Evolutionary conservation across 2,329 filamentous ascomycete genomes (phyloP).

Genomic region (Metarhizium robertsii): DNA sequence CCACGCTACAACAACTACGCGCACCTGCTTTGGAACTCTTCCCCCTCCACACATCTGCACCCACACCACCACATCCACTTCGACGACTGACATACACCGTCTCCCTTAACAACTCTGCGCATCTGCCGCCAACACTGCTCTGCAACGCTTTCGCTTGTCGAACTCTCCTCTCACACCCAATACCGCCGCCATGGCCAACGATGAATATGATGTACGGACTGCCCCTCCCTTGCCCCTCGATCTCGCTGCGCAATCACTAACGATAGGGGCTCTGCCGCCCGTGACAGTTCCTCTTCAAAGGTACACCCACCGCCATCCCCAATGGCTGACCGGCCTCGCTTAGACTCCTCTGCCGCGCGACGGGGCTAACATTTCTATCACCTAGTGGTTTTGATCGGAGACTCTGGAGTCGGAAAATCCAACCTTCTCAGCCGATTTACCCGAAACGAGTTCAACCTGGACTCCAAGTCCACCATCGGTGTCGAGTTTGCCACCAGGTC

Average conservation of each 20-base stretch:
- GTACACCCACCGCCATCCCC: slow-evolving; percentile 34
- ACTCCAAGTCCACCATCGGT: slow-evolving; percentile 99
- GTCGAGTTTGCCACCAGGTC: slow-evolving; percentile 98
- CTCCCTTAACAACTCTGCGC: not conserved
- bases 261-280: slow-evolving; percentile 15
- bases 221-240: slow-evolving; percentile 10
- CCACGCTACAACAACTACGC: not conserved
- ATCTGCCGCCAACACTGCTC: not conserved
- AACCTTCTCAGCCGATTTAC: slow-evolving; percentile 99
- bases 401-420: slow-evolving; percentile 99
- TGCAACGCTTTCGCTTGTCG: not conserved
- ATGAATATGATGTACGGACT: slow-evolving; percentile 94
- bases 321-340: slow-evolving; percentile 6
- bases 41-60: slow-evolving; percentile 6
- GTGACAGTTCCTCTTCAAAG: slow-evolving; percentile 94
- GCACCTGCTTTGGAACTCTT: slow-evolving; percentile 1
- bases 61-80: not conserved
- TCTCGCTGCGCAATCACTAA: slow-evolving; percentile 18
- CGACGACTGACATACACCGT: not conserved
- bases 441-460: slow-evolving; percentile 98
- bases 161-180: not conserved
- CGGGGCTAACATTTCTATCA: slow-evolving; percentile 20
- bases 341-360: slow-evolving; percentile 9
- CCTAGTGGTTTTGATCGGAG: slow-evolving; percentile 93
- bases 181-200: slow-evolving; percentile 79